Evolutionary conservation across 2,329 filamentous ascomycete species (phyloP).

Genomic region (Pestalotiopsis fici): DNA sequence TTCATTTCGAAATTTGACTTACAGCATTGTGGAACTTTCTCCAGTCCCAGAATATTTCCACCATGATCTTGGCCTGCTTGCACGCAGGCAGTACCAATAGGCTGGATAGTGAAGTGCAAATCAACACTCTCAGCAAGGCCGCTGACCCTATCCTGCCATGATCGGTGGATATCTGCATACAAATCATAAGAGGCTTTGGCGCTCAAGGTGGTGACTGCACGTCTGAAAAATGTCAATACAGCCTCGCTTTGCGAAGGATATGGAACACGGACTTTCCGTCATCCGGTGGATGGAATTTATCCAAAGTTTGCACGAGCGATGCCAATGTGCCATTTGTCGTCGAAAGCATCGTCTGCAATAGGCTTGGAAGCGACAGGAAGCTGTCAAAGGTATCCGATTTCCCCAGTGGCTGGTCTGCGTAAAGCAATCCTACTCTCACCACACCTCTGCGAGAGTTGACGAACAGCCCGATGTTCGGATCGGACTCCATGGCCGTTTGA

Average conservation of each 20-base stretch:
- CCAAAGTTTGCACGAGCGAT: not conserved
- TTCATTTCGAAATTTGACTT: not conserved
- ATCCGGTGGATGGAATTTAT: not conserved
- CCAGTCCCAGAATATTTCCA: not conserved
- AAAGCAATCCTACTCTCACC: conserved; percentile 14
- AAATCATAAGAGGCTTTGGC: not conserved
- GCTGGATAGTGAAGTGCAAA: not conserved
- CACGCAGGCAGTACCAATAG: not conserved
- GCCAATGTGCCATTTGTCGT: not conserved
- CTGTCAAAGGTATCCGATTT: conserved; percentile 12
- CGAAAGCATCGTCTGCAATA: not conserved
- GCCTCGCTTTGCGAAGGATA: not conserved
- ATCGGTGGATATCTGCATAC: not conserved
- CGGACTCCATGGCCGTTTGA: conserved; percentile 19
- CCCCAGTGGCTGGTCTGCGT: conserved; percentile 12
- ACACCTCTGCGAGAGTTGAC: conserved; percentile 11
- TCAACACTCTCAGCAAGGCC: not conserved
- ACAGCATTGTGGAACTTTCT: not conserved
- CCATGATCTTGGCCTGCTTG: not conserved
- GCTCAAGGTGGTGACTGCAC: not conserved
- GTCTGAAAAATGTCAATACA: not conserved
- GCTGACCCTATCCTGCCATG: not conserved
- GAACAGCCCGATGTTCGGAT: conserved; percentile 16
- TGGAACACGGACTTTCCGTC: not conserved
- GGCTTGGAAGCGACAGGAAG: conserved; percentile 16